Evolutionary conservation across 75 land plant species (phyloP), one percentile per base, ranked within the genome.

Genomic region (Selaginella tamariscina): DNA sequence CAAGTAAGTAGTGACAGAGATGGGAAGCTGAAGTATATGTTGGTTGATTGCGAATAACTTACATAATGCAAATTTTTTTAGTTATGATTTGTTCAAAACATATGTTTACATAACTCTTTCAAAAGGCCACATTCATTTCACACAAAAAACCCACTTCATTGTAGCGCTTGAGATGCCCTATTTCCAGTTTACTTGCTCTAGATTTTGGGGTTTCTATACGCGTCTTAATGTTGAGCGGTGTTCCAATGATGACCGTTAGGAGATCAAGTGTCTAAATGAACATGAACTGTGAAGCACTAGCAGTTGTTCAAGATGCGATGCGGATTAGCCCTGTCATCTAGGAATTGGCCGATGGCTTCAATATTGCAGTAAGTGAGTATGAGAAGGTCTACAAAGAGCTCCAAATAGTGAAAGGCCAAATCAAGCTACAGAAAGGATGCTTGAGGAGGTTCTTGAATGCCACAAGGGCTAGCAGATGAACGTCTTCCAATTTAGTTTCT

Each of bases 321-420:
- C 15, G 49, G 49, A 39, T 39, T 39, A 39, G 49, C 49, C 49
- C 49, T 39, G 49, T 15, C 49, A 39, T 39, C 49, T 39, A 39
- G 49, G 49, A 39, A 39, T 39, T 39, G 49, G 49, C 49, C 49
- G 15, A 39, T 39, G 49, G 49, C 49, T 39, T 39, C 15, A 39
- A 39, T 15, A 39, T 39, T 39, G 49, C 49, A 39, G 15, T 39
- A 39, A 39, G 49, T 39, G 49, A 39, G 15, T 39, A 39, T 39
- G 49, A 39, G 49, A 39, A 39, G 49, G 49, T 39, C 49, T 39
- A 39, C 49, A 39, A 39, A 39, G 49, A 39, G 49, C 49, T 39
- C 49, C 49, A 39, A 39, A 39, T 39, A 39, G 49, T 39, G 49
- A 39, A 39, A 39, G 49, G 49, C 49, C 49, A 39, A 39, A 39